A percentile compares a stretch with the other conserved stretches of the same genome.
Evolutionary conservation across 805 yeast species (phyloP).

Genomic region (Kodamaea neixiangensis): DNA sequence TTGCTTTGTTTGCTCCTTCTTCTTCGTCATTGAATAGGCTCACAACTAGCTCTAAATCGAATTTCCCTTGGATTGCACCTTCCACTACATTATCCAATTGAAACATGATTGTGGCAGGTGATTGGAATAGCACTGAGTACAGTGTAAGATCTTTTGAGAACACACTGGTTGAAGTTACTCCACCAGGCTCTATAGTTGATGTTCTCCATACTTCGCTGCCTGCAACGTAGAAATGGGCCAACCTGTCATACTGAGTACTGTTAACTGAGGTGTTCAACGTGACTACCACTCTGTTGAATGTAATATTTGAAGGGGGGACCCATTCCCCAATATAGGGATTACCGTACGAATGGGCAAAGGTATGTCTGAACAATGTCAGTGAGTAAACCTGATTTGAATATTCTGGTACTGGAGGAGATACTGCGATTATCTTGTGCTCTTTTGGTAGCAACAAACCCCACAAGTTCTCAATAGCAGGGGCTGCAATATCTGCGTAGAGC

Average conservation of each 20-base stretch:
- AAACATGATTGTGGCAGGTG: constrained; percentile 46
- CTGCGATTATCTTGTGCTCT: constrained; percentile 18
- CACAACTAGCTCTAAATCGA: constrained; percentile 47
- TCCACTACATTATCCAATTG: constrained; percentile 66
- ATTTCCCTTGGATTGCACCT: constrained; percentile 56
- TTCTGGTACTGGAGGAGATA: constrained; percentile 17
- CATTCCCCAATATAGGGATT: constrained; percentile 47
- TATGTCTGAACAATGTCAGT: constrained; percentile 42
- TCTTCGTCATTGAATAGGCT: not conserved
- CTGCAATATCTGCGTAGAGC: not conserved
- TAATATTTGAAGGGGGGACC: constrained; percentile 40
- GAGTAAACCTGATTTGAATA: constrained; percentile 41
- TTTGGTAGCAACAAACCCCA: not conserved
- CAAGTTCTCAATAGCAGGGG: not conserved
- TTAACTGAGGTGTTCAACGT: constrained; percentile 52
- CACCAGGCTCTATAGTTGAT: constrained; percentile 68
- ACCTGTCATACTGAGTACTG: constrained; percentile 66
- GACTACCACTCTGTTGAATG: constrained; percentile 55
- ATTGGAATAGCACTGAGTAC: constrained; percentile 51
- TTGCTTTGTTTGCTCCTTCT: not conserved
- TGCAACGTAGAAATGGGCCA: constrained; percentile 61
- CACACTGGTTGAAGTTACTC: constrained; percentile 44
- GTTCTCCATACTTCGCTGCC: constrained; percentile 82
- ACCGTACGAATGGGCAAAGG: constrained; percentile 65
- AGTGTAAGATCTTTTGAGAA: constrained; percentile 65